Base-by-base conservation (phyloP, 2,329 filamentous ascomycete genomes). In the Acrocalymma vagum region DNA sequence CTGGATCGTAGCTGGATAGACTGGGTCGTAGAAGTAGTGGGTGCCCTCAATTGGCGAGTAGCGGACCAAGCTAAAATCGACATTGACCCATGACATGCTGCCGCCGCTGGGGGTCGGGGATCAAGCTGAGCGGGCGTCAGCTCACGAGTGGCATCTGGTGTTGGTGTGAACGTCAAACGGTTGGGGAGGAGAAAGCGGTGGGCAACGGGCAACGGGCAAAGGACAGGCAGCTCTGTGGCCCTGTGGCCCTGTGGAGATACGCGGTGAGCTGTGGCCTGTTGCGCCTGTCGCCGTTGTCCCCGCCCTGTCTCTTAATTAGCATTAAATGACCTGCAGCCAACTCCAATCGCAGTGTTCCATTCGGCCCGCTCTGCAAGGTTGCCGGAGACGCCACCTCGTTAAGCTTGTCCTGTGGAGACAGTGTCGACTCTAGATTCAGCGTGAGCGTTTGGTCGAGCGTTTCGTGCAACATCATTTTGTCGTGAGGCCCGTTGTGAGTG, bases 21-120 rank as follows among this genome's bases (percentile, higher is more conserved):
- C 30, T 20, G 55, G 53, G 35, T 67, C 63, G 51, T 56, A 58
- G 33, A 67, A 67, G 38, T 58, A 67, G 39, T 67, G 57, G 11
- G 55, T 60, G 22, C 51, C 48, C 38, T 67, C 62, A 9, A 65
- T 42, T 11, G 52, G 48, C 8, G 62, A 65, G 45, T 61, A 65
- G 23, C 58, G 49, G 21, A 67, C 58, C 32, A 51, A 38, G 38
- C 45, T 50, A 31, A 65, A 60, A 40, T 66, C 54, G 14, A 66
- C 58, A 27, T 30, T 43, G 23, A 41, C 47, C 53, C 50, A 56
- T 53, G 62, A 59, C 62, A 65, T 65, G 45, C 40, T 57, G 51
- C 38, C 45, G 30, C 31, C n/a, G 35, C 22, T 38, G 21, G 9
- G 32, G n/a, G 28, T 18, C 18, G 38, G 25, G 21, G 20, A 33